These are phyloP conservation scores for Panus rudis DNA, from an alignment of 768 basidiomycete genomes.

Conservation along the genomic window DNA sequence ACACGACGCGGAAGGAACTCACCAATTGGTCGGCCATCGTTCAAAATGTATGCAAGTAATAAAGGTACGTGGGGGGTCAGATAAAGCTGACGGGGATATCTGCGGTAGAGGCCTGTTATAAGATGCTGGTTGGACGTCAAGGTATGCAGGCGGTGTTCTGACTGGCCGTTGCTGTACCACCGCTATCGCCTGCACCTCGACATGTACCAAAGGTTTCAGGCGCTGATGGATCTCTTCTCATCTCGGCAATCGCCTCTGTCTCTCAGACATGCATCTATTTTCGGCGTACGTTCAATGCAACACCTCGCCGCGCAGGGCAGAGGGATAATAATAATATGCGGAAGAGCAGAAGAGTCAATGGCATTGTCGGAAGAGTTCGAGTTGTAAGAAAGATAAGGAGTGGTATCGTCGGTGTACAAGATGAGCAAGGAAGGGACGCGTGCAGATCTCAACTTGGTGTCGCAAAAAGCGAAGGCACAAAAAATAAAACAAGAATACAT, in stretches of 20 bases:
- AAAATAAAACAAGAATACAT: too few species aligned
- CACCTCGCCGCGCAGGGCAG: too few species aligned
- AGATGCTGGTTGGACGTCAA: constrained; percentile 1
- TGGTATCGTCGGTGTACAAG: too few species aligned
- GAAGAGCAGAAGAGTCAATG: too few species aligned
- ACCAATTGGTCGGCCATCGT: constrained; percentile 52
- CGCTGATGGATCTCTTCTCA: constrained; percentile 4
- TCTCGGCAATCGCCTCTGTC: constrained; percentile 23
- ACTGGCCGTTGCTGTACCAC: neutral
- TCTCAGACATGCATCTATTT: neutral
- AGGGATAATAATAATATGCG: too few species aligned
- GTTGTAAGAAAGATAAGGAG: too few species aligned
- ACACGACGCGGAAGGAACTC: constrained; percentile 16
- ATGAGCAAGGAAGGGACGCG: too few species aligned
- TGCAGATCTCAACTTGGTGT: too few species aligned
- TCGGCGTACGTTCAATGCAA: too few species aligned
- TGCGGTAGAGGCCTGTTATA: constrained; percentile 3
- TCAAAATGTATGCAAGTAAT: neutral
- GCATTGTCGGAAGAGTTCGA: too few species aligned
- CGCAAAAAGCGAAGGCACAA: too few species aligned
- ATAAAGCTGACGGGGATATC: constrained; percentile 12
- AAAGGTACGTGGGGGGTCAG: constrained; percentile 8
- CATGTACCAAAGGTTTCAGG: neutral
- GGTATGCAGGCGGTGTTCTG: neutral
- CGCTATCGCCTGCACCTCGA: neutral